A percentile compares a stretch with the other conserved stretches of the same genome.
Conservation (phyloP, 2,329 filamentous ascomycete genomes). For the Lachnellula cervina region DNA sequence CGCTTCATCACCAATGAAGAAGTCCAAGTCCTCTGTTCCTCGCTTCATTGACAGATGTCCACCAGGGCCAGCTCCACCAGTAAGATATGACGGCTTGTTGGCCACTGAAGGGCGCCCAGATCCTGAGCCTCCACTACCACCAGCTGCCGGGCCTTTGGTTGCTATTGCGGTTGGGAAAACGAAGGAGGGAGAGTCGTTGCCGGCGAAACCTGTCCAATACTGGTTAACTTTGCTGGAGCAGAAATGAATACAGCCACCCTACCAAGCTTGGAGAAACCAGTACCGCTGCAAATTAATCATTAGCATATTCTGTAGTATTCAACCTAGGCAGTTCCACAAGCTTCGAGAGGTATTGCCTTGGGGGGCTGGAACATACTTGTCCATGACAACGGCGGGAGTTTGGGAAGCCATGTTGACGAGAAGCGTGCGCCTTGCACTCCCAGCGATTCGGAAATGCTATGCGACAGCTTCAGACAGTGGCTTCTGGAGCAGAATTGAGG, state of each 20-base stretch:
- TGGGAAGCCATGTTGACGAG: constrained; percentile 78
- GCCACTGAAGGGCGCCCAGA: constrained; percentile 85
- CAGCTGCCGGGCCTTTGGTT: constrained; percentile 74
- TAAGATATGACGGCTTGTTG: constrained; percentile 94
- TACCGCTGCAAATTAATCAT: constrained; percentile 64
- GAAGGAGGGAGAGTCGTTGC: constrained; percentile 98
- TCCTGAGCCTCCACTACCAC: constrained; percentile 67
- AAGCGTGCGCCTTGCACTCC: constrained; percentile 25
- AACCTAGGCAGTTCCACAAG: not conserved
- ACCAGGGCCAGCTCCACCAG: constrained; percentile 76
- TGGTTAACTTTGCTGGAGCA: constrained; percentile 1
- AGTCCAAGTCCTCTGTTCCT: constrained; percentile 95
- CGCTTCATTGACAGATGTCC: constrained; percentile 87
- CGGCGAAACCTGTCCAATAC: constrained; percentile 73
- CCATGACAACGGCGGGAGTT: constrained; percentile 99
- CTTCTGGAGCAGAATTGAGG: constrained; percentile 9
- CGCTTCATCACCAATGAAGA: constrained; percentile 97
- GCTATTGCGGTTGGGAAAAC: constrained; percentile 99
- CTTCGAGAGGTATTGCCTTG: constrained; percentile 14
- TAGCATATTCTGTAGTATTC: constrained; percentile 12
- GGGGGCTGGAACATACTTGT: constrained; percentile 74
- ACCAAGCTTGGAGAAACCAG: constrained; percentile 99
- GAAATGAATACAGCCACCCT: constrained; percentile 32
- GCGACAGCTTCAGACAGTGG: constrained; percentile 23
- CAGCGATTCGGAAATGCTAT: constrained; percentile 23